Evolutionary conservation across 1,284 basidiomycete genomes (phyloP).

Genomic region (Pholiota adiposa): DNA sequence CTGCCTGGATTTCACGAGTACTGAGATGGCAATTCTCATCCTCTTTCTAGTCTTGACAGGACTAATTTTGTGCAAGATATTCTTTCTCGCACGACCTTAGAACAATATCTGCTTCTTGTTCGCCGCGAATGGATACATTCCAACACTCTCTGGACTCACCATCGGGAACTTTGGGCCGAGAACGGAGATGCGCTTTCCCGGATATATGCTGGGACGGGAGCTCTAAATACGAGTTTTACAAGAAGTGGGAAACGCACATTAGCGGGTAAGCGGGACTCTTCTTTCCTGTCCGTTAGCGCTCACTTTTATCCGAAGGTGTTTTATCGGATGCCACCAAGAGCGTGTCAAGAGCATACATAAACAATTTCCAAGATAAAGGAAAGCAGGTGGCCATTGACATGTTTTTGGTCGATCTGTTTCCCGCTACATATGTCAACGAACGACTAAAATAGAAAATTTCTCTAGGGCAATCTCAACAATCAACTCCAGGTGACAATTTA

Average conservation of each 20-base stretch:
- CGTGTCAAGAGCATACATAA: conserved; percentile 94
- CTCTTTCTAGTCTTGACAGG: conserved; percentile 76
- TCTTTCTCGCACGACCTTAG: conserved; percentile 77
- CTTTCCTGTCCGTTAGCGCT: background rate
- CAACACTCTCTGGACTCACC: conserved; percentile 79
- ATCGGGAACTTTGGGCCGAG: conserved; percentile 96
- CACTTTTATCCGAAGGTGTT: conserved; percentile 53
- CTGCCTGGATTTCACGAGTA: background rate
- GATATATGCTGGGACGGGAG: conserved; percentile 97
- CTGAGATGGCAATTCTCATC: conserved; percentile 14
- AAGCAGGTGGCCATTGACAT: conserved; percentile 97
- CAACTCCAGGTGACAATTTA: conserved; percentile 91
- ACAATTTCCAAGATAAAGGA: conserved; percentile 95
- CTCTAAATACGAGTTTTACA: conserved; percentile 95
- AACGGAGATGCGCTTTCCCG: conserved; percentile 89
- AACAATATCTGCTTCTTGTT: conserved; percentile 73
- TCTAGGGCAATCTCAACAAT: conserved; percentile 87
- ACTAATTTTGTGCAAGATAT: conserved; percentile 99
- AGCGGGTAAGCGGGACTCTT: conserved; percentile 54
- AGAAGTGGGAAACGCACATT: conserved; percentile 92
- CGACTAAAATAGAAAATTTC: conserved; percentile 6
- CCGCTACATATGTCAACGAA: background rate
- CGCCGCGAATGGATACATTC: conserved; percentile 77
- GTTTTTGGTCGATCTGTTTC: conserved; percentile 70
- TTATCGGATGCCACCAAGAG: conserved; percentile 97